These are phyloP conservation scores for Hanseniaspora valbyensis DNA, from an alignment of 805 yeast genomes.

Conservation along the genomic window DNA sequence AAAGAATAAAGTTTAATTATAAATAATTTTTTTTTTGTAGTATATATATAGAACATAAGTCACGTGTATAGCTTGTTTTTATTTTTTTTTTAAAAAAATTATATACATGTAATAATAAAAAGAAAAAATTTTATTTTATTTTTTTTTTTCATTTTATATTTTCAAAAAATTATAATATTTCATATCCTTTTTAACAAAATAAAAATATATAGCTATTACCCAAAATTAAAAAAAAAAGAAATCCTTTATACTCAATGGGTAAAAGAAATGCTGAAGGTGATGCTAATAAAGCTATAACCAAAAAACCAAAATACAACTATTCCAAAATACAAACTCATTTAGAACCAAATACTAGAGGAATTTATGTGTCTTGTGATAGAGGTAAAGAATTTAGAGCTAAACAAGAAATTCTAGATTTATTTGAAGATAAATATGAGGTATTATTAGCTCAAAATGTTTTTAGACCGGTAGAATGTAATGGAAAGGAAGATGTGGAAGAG, in stretches of 20 bases:
- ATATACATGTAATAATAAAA: no score
- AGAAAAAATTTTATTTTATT: no score
- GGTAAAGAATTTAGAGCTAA: constrained; percentile 67
- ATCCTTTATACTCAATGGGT: neutral
- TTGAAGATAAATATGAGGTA: constrained; percentile 44
- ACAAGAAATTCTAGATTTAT: constrained; percentile 54
- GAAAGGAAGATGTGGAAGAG: constrained; percentile 17
- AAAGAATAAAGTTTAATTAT: no score
- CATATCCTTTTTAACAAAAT: neutral
- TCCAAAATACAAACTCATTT: constrained; percentile 30
- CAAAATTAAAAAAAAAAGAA: neutral
- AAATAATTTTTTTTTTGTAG: no score
- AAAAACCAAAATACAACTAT: constrained; percentile 15
- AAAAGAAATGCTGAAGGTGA: neutral
- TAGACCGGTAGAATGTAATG: constrained; percentile 19
- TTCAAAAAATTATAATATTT: no score
- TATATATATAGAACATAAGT: no score
- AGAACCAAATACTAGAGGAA: constrained; percentile 79
- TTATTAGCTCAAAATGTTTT: constrained; percentile 25
- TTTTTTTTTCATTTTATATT: no score
- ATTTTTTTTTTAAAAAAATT: no score
- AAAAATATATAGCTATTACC: neutral
- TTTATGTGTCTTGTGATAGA: constrained; percentile 81
- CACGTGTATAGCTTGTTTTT: no score
- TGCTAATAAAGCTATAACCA: neutral